Base-by-base conservation (phyloP, 2,329 filamentous ascomycete species). In the Clarireedia hainanense region DNA sequence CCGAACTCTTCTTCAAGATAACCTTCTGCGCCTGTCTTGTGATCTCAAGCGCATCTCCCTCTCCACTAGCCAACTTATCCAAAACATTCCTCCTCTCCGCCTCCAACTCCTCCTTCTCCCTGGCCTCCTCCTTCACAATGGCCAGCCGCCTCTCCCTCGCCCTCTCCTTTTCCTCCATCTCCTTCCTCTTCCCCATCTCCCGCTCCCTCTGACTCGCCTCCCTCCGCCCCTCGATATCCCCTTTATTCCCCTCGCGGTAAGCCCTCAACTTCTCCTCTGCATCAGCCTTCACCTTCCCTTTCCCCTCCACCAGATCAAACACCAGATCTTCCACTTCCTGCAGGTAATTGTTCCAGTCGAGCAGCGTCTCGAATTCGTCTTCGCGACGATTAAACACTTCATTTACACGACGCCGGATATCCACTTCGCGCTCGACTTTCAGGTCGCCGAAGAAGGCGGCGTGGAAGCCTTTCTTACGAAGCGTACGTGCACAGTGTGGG, bases 321-420 rank as follows among this genome's bases (percentile, higher is more conserved):
- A 91, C 91, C 59, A 96, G 80, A 62, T 87, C 84, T 75, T 99
- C 94, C 40, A 96, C 89, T 67, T 89, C 85, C 72, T 97, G 90
- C 12, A 99, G 83, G 74, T 97, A 96, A 71, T 96, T 86, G 73
- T 99, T 96, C 76, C 86, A 99, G 68, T 85, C 87, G 45, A 81
- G 75, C 58, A 96, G 78, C 2, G 81, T 84, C 71, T 95, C 88
- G 66, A 99, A 99, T 70, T 99, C 94, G 60, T 94, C 89, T 73
- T 96, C 86, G 17, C 83, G 78, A 65, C 89, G 86, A 74, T 97
- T 96, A 72, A 97, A 92, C 9, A 92, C 88, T 57, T 74, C 75
- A 3, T 85, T 85, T 2, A 97, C 89, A 55, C 89, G 80, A 57
- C 85, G 82, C 53, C 94, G 80, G 58, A 97, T 90, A 72, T 99